These are phyloP conservation scores for Pseudogymnoascus sp. DNA, from an alignment of 2,329 filamentous ascomycete species.

Conservation along the genomic window DNA sequence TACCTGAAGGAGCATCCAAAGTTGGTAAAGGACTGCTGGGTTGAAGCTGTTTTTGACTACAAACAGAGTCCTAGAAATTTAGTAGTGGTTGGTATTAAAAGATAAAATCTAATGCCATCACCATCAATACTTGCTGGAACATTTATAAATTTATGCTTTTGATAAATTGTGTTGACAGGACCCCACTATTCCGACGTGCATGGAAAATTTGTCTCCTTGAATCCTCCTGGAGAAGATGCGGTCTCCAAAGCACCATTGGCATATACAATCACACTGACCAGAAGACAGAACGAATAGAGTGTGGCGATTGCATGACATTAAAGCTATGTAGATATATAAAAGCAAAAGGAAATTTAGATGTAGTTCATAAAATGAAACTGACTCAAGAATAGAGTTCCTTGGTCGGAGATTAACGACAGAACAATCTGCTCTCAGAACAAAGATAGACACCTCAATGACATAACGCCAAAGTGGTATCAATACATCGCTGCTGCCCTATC, in stretches of 20 bases:
- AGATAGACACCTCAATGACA: conserved; percentile 25
- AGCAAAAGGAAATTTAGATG: conserved; percentile 17
- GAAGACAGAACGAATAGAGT: not conserved
- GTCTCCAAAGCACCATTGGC: not conserved
- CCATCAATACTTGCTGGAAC: not conserved
- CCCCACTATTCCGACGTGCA: conserved; percentile 2
- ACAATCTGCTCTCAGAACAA: conserved; percentile 31
- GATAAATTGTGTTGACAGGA: not conserved
- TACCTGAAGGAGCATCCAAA: conserved; percentile 74
- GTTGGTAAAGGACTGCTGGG: conserved; percentile 72
- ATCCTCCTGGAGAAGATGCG: not conserved
- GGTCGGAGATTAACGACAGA: conserved; percentile 37
- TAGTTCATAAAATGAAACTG: conserved; percentile 38
- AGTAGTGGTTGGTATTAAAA: conserved; percentile 85
- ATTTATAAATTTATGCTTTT: not conserved
- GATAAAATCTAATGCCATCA: conserved; percentile 16
- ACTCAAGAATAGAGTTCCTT: conserved; percentile 31
- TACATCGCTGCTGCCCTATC: conserved; percentile 26
- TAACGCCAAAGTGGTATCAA: conserved; percentile 25
- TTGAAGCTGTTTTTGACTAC: conserved; percentile 91
- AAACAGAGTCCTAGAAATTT: conserved; percentile 78
- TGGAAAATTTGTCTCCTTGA: not conserved
- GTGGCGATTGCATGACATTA: not conserved
- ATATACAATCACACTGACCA: not conserved
- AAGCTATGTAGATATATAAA: conserved; percentile 5